Evolutionary conservation across 225 moss, liverwort and hornwort genomes (phyloP), one percentile per base, ranked within the genome.

Genomic region (Pseudoscleropodium purum): DNA sequence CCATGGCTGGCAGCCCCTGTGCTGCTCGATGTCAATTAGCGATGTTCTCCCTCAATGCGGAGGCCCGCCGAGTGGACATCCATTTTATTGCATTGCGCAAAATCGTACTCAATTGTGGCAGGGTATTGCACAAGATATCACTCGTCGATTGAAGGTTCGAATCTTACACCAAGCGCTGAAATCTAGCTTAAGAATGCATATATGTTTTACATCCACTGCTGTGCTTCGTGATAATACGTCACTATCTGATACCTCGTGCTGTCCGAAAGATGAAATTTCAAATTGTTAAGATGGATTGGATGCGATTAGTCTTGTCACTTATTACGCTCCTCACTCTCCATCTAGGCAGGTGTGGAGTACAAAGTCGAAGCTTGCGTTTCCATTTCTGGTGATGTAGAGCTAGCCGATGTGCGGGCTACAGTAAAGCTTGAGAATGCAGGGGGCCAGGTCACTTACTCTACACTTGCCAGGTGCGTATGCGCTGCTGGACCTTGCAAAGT

Each of bases 81-180:
- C 56, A 64, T 95, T 94, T 74, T 97, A 93, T 70, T 95, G 97
- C 91, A 87, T 95, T 89, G 96, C 96, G 18, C 94, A 93, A 83
- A 95, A 91, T 74, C 96, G 98, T 79, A 96, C 93, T 27, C 93
- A 97, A 81, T 57, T 88, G 52, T 98, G 98, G 98, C 95, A 98
- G 85, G 98, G 98, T 56, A 91, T 98, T 77, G 96, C 97, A 11
- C 98, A 98, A 88, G 98, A 96, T 63, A 91, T 97, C 68, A 93
- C 92, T 41, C 90, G 89, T 45, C 91, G 93, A 69, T 88, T 98
- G 92, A 95, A 96, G 93, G 91, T 94, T 30, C 87, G 90, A 82
- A 68, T 77, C 56, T 78, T 39, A 63, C 76, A 69, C n/a, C 51
- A 54, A 33, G 74, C 74, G 34, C 62, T 60, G 61, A 62, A 33